Conservation (phyloP, 164 flowering plant species). For the Piper longum region DNA sequence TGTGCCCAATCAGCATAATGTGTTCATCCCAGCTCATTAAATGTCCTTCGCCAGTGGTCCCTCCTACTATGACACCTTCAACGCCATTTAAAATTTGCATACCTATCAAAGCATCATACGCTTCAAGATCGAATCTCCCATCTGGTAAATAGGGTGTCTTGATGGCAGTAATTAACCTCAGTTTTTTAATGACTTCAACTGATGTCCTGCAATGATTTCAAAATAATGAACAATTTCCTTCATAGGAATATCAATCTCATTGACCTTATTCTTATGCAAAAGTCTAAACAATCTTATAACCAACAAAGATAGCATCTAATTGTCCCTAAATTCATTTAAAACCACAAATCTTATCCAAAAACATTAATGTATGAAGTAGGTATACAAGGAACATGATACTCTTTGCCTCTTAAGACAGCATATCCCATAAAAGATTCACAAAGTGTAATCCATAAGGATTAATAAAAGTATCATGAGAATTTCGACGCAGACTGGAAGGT, state of each 20-base stretch:
- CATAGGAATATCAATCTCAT: too few relatives aligned
- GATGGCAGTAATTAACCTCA: slow-evolving; percentile 70
- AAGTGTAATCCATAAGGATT: too few relatives aligned
- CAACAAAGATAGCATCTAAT: too few relatives aligned
- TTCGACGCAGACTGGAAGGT: neutral
- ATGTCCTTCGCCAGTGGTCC: slow-evolving; percentile 94
- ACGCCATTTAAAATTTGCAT: slow-evolving; percentile 59
- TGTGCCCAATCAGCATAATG: slow-evolving; percentile 90
- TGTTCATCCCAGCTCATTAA: slow-evolving; percentile 97
- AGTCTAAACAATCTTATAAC: too few relatives aligned
- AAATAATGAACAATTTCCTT: too few relatives aligned
- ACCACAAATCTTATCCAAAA: too few relatives aligned
- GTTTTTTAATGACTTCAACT: slow-evolving; percentile 53
- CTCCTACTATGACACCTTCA: slow-evolving; percentile 85
- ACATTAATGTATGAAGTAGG: too few relatives aligned
- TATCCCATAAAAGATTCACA: too few relatives aligned
- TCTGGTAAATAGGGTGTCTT: slow-evolving; percentile 90
- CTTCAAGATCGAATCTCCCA: slow-evolving; percentile 41
- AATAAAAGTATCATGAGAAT: neutral
- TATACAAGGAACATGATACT: too few relatives aligned
- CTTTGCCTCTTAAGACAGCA: too few relatives aligned
- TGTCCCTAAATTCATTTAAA: too few relatives aligned
- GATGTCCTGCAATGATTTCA: slow-evolving; percentile 42
- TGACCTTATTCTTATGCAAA: too few relatives aligned
- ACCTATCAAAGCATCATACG: slow-evolving; percentile 45